Evolutionary conservation across 768 basidiomycete species (phyloP), one percentile per base, ranked within the genome.

Genomic region (Rubroboletus pulcherrimus): DNA sequence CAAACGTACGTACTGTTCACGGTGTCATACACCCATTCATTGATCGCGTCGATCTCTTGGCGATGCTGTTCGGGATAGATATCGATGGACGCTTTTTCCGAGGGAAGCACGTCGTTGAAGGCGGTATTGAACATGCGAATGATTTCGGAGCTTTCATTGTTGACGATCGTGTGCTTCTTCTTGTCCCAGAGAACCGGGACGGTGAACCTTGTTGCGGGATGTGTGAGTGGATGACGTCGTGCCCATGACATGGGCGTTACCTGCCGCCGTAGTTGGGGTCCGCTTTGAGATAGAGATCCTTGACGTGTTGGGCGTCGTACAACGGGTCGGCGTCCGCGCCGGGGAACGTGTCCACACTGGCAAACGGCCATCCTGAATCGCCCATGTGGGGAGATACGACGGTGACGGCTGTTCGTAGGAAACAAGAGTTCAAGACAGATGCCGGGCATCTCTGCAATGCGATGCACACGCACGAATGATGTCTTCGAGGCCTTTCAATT

Each of bases 121-220:
- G 81, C 86, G 7, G 80, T 78, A 73, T 99, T 98, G 75, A 98
- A 82, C 8, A 96, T 89, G 54, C 96, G 86, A 66, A 98, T 93
- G 67, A 98, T 94, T 74, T 98, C 96, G 3, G 89, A 85, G 60
- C 86, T 88, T 68, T 99, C 96, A 69, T 98, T 98, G 77, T 93
- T 98, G 55, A 99, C 97, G 61, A 98, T 89, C 39, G 87, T 89
- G 43, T 86, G 74, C 41, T 68, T 75, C 71, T 95, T 91, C 76
- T 86, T 95, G 74, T 98, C 97, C 91, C 93, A 99, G 6, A 99
- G 77, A 34, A 93, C 73, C 6, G 94, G 94, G 9, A 93, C 91
- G 2, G 93, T 93, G 77, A 92, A 93, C 38, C 89, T 84, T 1
- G 34, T 26, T 5, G 21, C 40, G 12, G 2, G 7, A 5, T 5